Base-by-base conservation (phyloP, 345 rosid species). In the Cochlearia excelsa region DNA sequence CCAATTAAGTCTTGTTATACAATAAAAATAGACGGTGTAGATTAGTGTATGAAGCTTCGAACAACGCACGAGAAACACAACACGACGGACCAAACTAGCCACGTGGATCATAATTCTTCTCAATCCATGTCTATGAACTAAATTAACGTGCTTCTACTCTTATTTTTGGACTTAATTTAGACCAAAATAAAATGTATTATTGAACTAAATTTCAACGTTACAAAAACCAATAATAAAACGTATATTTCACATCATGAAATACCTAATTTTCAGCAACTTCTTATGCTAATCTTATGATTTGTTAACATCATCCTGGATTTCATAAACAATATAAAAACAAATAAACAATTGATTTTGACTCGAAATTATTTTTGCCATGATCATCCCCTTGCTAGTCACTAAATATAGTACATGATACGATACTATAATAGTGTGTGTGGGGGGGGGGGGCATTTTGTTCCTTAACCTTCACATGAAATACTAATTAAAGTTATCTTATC, bases 1-100 rank as follows among this genome's bases (percentile, higher is more conserved):
- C 23, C 23, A 16, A 16, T 16, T 16, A 16, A 16, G 23, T 16
- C 23, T 16, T 16, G 23, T 16, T 2, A 33, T 33, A 33, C 3
- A 33, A 33, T 33, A 33, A 33, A 33, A 33, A 33, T 33, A 5
- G 35, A 33, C 23, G 23, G 23, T 16, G 23, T 16, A 16, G 23
- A 16, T 16, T 16, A 16, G 23, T 33, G 35, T 3, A 5, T 33
- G 5, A 61, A 59, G 67, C 54, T 54, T 47, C 62, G 16, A 69
- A 69, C 67, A 68, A 69, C 73, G 33, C 54, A 69, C 56, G 67
- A 61, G 73, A 69, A 67, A 69, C 67, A 69, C 73, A 67, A 69
- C 67, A 69, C 73, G 57, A 46, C 57, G 27, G 33, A 51, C 51
- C 16, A 50, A 47, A 48, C 16, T 33, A 40, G 46, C 73, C 61